Evolutionary conservation across 345 rosid genomes (phyloP).

Genomic region (Aquilaria malaccensis): DNA sequence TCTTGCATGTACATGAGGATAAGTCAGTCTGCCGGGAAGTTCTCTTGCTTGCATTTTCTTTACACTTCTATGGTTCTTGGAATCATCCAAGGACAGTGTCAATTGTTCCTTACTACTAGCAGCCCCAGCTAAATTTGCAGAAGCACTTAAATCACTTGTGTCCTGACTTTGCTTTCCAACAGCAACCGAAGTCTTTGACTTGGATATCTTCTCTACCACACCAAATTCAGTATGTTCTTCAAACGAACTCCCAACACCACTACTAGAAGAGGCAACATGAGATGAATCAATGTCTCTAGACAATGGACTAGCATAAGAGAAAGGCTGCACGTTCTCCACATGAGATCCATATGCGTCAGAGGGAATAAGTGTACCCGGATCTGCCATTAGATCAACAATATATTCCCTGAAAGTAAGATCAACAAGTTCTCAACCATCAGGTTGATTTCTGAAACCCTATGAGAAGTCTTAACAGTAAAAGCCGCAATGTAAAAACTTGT

Average conservation of each 20-base stretch:
- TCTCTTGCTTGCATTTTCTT: conserved; percentile 29
- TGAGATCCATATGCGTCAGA: conserved; percentile 71
- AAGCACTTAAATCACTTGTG: conserved; percentile 25
- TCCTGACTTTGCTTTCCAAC: conserved; percentile 35
- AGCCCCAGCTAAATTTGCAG: conserved; percentile 16
- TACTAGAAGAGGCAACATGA: conserved; percentile 57
- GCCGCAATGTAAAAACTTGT: conserved; percentile 4
- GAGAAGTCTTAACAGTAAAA: conserved; percentile 2
- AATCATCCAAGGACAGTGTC: conserved; percentile 23
- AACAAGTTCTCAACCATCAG: conserved; percentile 13
- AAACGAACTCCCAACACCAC: conserved; percentile 51
- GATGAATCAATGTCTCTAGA: conserved; percentile 61
- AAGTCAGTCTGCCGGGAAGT: conserved; percentile 36
- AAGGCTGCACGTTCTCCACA: conserved; percentile 53
- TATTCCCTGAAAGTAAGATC: conserved; percentile 76
- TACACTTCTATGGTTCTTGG: conserved; percentile 19
- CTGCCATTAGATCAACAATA: conserved; percentile 95
- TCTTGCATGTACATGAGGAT: conserved; percentile 54
- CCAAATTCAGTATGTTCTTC: conserved; percentile 61
- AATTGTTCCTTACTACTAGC: conserved; percentile 31
- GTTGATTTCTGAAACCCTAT: conserved; percentile 7
- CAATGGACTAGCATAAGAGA: conserved; percentile 56
- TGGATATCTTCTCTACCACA: conserved; percentile 41
- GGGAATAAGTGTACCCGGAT: conserved; percentile 94
- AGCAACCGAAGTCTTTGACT: conserved; percentile 27